A percentile compares a stretch with the other conserved stretches of the same genome.
phyloP scores from a whole-genome alignment of 2,329 filamentous ascomycete genomes.

The Paracoccidioides brasiliensis region DNA sequence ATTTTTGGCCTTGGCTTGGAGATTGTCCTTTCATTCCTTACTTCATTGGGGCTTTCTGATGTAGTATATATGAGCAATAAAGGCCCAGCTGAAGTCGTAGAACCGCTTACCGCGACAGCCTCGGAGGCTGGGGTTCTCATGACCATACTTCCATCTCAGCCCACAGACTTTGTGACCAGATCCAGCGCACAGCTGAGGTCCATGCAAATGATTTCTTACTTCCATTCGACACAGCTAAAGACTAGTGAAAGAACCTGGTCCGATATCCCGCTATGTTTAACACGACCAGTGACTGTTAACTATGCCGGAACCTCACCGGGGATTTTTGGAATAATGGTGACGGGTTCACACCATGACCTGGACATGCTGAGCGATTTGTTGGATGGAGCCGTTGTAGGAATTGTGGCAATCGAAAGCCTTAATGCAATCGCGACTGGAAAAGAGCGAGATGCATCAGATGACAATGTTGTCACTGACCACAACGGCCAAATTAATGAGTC shows the following conservation, averaged over 20 bases:
- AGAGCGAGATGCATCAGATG: background rate
- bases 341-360: slow-evolving; percentile 37
- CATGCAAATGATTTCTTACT: slow-evolving; percentile 51
- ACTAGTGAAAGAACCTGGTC: slow-evolving; percentile 31
- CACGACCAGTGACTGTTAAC: slow-evolving; percentile 36
- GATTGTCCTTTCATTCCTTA: slow-evolving; percentile 35
- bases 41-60: slow-evolving; percentile 36
- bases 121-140: slow-evolving; percentile 22
- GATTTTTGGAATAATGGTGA: slow-evolving; percentile 39
- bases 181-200: slow-evolving; percentile 40
- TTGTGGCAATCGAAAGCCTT: slow-evolving; percentile 37
- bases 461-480: background rate
- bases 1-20: slow-evolving; percentile 41
- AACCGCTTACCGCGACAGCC: slow-evolving; percentile 30
- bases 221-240: slow-evolving; percentile 33
- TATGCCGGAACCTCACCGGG: slow-evolving; percentile 35
- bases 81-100: slow-evolving; percentile 31
- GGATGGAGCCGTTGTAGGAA: slow-evolving; percentile 41
- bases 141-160: slow-evolving; percentile 35
- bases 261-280: slow-evolving; percentile 31
- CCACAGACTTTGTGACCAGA: slow-evolving; percentile 31
- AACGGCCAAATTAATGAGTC: background rate
- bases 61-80: slow-evolving; percentile 42
- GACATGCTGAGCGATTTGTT: slow-evolving; percentile 38
- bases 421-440: slow-evolving; percentile 16